Evolutionary conservation across 2,329 filamentous ascomycete genomes (phyloP).

Genomic region (Penicillium sp.): DNA sequence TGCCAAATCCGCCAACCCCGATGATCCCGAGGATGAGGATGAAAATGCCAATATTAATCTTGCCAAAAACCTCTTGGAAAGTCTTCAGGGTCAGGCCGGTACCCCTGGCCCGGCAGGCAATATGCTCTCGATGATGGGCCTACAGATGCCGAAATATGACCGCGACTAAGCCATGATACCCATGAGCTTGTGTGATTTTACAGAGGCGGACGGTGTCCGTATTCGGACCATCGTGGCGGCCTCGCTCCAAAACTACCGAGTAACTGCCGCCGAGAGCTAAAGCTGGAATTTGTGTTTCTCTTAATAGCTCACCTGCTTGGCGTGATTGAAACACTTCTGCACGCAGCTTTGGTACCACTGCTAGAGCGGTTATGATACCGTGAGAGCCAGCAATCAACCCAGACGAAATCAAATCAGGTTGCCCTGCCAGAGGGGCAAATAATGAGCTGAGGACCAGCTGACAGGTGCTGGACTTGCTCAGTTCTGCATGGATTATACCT

Average conservation of each 20-base stretch:
- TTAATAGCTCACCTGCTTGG: neutral
- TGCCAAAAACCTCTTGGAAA: constrained; percentile 84
- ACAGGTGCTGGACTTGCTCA: neutral
- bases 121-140: constrained; percentile 77
- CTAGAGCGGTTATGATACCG: neutral
- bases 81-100: constrained; percentile 84
- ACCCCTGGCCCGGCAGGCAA: constrained; percentile 82
- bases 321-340: neutral
- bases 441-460: neutral
- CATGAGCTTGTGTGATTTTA: neutral
- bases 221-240: too few relatives aligned
- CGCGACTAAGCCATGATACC: constrained; percentile 9
- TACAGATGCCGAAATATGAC: constrained; percentile 75
- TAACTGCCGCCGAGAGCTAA: too few relatives aligned
- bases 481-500: too few relatives aligned
- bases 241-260: too few relatives aligned
- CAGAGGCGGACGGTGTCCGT: too few relatives aligned
- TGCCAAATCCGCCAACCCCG: constrained; percentile 10
- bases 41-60: constrained; percentile 80
- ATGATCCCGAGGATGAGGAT: constrained; percentile 39
- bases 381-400: neutral
- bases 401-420: neutral
- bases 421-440: neutral
- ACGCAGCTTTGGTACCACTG: neutral
- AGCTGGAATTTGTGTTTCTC: neutral